phyloP scores from a whole-genome alignment of 2,329 filamentous ascomycete species.

The Parastagonospora avenae region DNA sequence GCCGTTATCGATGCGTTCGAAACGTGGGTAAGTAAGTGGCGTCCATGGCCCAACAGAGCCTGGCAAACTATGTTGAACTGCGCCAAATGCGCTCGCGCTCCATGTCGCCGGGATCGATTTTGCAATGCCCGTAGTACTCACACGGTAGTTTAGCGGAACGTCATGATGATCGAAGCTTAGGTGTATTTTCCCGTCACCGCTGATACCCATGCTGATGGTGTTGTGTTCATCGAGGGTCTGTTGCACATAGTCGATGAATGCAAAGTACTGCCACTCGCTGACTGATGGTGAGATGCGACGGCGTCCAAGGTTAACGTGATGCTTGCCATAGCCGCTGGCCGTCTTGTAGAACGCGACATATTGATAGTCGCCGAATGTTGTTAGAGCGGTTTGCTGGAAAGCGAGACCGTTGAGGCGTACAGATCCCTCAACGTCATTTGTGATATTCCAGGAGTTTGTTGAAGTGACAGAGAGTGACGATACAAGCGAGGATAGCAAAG shows the following conservation, averaged over 20 bases:
- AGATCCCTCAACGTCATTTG: slow-evolving; percentile 41
- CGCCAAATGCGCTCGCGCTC: slow-evolving; percentile 34
- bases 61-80: slow-evolving; percentile 36
- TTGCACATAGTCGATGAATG: slow-evolving; percentile 58
- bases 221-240: slow-evolving; percentile 59
- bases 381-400: slow-evolving; percentile 57
- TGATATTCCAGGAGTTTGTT: slow-evolving; percentile 36
- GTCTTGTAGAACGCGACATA: slow-evolving; percentile 55
- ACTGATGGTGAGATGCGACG: slow-evolving; percentile 48
- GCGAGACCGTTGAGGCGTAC: slow-evolving; percentile 54
- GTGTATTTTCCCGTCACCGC: slow-evolving; percentile 60
- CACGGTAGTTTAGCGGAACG: slow-evolving; percentile 43
- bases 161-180: slow-evolving; percentile 59
- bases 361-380: slow-evolving; percentile 56
- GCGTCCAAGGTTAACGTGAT: slow-evolving; percentile 54
- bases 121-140: slow-evolving; percentile 36
- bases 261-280: slow-evolving; percentile 52
- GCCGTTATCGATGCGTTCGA: slow-evolving; percentile 47
- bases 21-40: slow-evolving; percentile 57
- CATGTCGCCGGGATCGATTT: slow-evolving; percentile 35
- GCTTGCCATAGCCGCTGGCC: slow-evolving; percentile 37
- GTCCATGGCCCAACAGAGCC: slow-evolving; percentile 42
- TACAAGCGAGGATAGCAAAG: slow-evolving; percentile 16
- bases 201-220: slow-evolving; percentile 59
- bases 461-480: slow-evolving; percentile 33